phyloP scores from a whole-genome alignment of 768 basidiomycete genomes.

The Auriscalpium microsporum region DNA sequence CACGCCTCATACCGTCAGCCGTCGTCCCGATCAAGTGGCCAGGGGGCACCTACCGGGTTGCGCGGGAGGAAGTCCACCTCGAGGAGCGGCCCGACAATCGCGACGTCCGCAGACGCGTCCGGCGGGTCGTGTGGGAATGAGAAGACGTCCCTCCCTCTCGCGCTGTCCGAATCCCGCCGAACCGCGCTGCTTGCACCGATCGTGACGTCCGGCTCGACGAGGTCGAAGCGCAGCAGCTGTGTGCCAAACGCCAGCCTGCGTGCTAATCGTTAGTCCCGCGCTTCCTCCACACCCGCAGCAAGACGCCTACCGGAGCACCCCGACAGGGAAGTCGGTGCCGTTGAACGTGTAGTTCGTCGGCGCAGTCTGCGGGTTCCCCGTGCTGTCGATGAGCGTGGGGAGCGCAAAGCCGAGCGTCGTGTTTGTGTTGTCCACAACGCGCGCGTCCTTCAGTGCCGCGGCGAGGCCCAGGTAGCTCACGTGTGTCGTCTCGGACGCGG shows the following conservation, averaged over 20 bases:
- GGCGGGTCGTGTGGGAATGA: slow-evolving; percentile 29
- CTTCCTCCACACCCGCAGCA: too few species aligned
- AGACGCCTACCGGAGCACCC: too few species aligned
- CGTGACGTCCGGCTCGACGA: slow-evolving; percentile 36
- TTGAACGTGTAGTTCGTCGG: slow-evolving; percentile 40
- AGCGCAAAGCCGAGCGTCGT: slow-evolving; percentile 29
- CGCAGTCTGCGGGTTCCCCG: slow-evolving; percentile 20
- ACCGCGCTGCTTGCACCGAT: slow-evolving; percentile 24
- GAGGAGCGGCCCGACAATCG: slow-evolving; percentile 39
- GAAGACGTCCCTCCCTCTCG: slow-evolving; percentile 17
- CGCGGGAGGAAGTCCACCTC: slow-evolving; percentile 40
- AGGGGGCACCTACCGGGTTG: slow-evolving; percentile 26
- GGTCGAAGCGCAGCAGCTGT: slow-evolving; percentile 36
- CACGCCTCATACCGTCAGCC: too few species aligned
- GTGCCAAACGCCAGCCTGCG: slow-evolving; percentile 42
- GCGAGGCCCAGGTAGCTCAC: slow-evolving; percentile 41
- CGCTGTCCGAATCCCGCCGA: slow-evolving; percentile 12
- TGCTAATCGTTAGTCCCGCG: background rate
- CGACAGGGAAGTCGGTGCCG: slow-evolving; percentile 29
- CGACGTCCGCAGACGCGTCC: slow-evolving; percentile 30
- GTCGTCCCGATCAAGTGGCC: slow-evolving; percentile 5
- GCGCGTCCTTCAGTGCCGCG: slow-evolving; percentile 35
- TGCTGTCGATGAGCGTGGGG: slow-evolving; percentile 17
- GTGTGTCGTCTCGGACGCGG: slow-evolving; percentile 29
- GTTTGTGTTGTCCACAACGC: slow-evolving; percentile 44